Base-by-base conservation (phyloP, 257 asterid species). In the Euphrasia confusa region DNA sequence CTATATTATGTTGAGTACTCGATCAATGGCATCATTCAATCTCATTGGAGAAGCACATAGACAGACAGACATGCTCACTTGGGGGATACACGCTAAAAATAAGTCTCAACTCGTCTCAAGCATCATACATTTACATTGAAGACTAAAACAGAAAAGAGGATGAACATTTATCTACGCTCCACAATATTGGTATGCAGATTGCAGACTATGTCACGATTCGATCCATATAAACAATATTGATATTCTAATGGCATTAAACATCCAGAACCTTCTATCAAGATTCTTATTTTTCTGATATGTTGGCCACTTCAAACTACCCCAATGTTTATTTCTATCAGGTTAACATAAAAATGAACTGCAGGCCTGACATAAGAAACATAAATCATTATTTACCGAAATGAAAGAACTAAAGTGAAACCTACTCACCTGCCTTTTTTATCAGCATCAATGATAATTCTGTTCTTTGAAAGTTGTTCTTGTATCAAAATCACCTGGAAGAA, bases 381-480 rank as follows among this genome's bases (percentile, higher is more conserved):
- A 47, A 53, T 10, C 26, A 32, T 35, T 55, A 45, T 45, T 45
- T 45, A 7, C n/a, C 18, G 8, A 55, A 42, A 42, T 35, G 60
- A 66, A 68, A 57, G 15, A 49, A 57, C 53, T 49, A 28, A 54
- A 15, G n/a, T 14, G 5, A 60, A 59, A 71, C 59, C 48, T 54
- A 71, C 88, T 80, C 68, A 87, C 97, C 92, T 83, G 73, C 95
- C 91, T 68, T 87, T 93, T 68, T 79, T 80, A 77, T 93, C 99
- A 30, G 84, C 72, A 77, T 89, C 99, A 28, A 93, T 93, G 71
- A 93, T 89, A 56, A 93, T 93, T 65, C 97, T 80, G 83, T 93
- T 93, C 74, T 93, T 93, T 0, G 99, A 93, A 70, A 93, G 99
- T 65, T 89, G 99, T 67, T 93, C 99, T 75, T 93, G 99, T 32